Evolutionary conservation across 768 basidiomycete genomes (phyloP).

Genomic region (Hygrocybe punicea): DNA sequence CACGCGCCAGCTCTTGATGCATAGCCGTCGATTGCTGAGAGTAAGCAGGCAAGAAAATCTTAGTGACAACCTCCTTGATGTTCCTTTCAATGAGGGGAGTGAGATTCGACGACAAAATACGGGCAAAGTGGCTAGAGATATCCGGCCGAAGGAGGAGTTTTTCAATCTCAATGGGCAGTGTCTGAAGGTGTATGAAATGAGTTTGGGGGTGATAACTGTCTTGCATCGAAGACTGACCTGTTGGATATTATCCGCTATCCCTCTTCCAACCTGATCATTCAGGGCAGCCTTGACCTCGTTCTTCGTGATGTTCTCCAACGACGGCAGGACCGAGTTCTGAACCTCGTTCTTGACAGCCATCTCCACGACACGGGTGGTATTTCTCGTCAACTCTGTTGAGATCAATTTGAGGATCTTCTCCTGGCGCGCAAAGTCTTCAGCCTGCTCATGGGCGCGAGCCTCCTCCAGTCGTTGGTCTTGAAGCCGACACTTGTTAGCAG

Average conservation of each 20-base stretch:
- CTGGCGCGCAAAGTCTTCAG: constrained; percentile 78
- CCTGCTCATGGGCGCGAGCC: constrained; percentile 69
- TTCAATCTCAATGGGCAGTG: constrained; percentile 74
- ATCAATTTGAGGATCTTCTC: constrained; percentile 88
- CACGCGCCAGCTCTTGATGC: constrained; percentile 77
- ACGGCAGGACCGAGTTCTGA: constrained; percentile 77
- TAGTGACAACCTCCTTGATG: constrained; percentile 73
- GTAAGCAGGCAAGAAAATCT: constrained; percentile 73
- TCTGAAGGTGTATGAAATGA: constrained; percentile 39
- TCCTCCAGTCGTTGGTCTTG: constrained; percentile 84
- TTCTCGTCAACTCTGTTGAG: constrained; percentile 80
- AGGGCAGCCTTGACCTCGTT: constrained; percentile 75
- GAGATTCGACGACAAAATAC: constrained; percentile 65
- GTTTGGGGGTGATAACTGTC: constrained; percentile 13
- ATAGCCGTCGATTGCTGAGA: constrained; percentile 68
- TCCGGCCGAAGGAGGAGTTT: constrained; percentile 73
- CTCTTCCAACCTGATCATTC: constrained; percentile 72
- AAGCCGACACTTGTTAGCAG: constrained; percentile 3
- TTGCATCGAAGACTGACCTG: constrained; percentile 48
- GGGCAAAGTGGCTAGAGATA: constrained; percentile 72
- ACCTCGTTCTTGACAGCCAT: constrained; percentile 84
- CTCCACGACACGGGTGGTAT: constrained; percentile 86
- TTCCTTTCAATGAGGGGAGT: constrained; percentile 77
- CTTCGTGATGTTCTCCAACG: constrained; percentile 78
- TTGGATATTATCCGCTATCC: constrained; percentile 67